phyloP scores from a whole-genome alignment of 208 protist genomes.

The Balamuthia mandrillaris region DNA sequence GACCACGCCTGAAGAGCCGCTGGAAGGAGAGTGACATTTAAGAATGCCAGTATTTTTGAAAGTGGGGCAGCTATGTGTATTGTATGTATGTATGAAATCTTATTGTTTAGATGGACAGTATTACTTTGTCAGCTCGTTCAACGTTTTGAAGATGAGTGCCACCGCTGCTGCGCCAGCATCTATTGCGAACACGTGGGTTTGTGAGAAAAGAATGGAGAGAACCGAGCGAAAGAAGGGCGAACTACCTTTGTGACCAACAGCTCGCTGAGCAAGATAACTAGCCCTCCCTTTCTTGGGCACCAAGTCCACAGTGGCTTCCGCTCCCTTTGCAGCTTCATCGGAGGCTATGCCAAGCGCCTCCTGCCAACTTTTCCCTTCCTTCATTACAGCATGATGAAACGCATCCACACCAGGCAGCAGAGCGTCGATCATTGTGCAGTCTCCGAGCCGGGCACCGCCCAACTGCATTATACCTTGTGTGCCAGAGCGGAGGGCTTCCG shows the following conservation, averaged over 20 bases:
- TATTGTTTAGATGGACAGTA: too few species aligned
- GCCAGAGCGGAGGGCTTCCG: background rate
- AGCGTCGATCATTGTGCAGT: slow-evolving; percentile 29
- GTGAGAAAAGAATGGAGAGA: too few species aligned
- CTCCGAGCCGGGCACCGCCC: slow-evolving; percentile 20
- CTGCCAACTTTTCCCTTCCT: background rate
- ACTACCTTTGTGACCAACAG: slow-evolving; percentile 4
- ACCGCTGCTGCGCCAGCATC: slow-evolving; percentile 3
- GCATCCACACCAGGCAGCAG: slow-evolving; percentile 14
- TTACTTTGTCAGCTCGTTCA: too few species aligned
- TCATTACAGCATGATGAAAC: background rate
- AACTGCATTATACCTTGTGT: slow-evolving; percentile 7
- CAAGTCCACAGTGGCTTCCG: background rate
- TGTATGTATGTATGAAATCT: too few species aligned
- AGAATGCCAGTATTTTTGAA: too few species aligned
- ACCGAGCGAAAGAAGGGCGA: too few species aligned
- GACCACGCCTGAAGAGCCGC: too few species aligned
- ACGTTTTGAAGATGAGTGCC: background rate
- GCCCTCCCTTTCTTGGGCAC: background rate
- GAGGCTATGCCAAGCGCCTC: background rate
- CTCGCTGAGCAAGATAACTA: slow-evolving; percentile 4
- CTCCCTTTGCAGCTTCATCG: background rate
- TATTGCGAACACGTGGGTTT: too few species aligned
- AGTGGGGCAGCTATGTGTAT: too few species aligned
- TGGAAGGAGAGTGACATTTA: too few species aligned